Evolutionary conservation across 129 eudicot genomes (phyloP).

Genomic region (Escallonia herrerae): DNA sequence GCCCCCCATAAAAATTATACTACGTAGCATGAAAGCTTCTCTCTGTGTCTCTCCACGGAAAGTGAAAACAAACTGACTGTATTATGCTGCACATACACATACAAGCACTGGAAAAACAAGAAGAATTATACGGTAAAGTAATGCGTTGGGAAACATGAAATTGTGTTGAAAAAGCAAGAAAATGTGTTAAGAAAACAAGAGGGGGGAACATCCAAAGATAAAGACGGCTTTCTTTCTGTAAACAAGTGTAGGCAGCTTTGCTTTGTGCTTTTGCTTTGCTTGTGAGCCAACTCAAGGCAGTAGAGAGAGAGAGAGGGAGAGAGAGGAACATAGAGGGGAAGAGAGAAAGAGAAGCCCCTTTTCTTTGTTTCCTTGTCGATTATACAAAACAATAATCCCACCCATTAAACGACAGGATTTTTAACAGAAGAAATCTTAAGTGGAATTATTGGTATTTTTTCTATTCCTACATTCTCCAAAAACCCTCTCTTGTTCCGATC

Average conservation of each 20-base stretch:
- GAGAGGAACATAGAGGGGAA: not conserved
- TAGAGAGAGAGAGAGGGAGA: not conserved
- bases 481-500: constrained; percentile 30
- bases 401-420: constrained; percentile 17
- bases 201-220: constrained; percentile 20
- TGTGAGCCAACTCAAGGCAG: not conserved
- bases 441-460: constrained; percentile 3
- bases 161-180: constrained; percentile 7
- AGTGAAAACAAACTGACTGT: too few relatives aligned
- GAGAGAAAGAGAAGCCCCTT: too few relatives aligned
- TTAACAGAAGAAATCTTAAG: constrained; percentile 2
- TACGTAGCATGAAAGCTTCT: too few relatives aligned
- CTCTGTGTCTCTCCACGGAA: too few relatives aligned
- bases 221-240: constrained; percentile 5
- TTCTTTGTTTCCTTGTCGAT: too few relatives aligned
- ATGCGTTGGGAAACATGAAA: not conserved
- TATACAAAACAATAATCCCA: constrained; percentile 10
- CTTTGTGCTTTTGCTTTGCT: constrained; percentile 15
- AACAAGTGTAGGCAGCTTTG: not conserved
- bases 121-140: too few relatives aligned
- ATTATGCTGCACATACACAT: too few relatives aligned
- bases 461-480: constrained; percentile 6
- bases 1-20: too few relatives aligned
- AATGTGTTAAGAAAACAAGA: constrained; percentile 8
- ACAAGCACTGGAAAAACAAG: too few relatives aligned